Conservation (phyloP, 495 filamentous ascomycete species). For the Melanomma pulvis-pyrius region DNA sequence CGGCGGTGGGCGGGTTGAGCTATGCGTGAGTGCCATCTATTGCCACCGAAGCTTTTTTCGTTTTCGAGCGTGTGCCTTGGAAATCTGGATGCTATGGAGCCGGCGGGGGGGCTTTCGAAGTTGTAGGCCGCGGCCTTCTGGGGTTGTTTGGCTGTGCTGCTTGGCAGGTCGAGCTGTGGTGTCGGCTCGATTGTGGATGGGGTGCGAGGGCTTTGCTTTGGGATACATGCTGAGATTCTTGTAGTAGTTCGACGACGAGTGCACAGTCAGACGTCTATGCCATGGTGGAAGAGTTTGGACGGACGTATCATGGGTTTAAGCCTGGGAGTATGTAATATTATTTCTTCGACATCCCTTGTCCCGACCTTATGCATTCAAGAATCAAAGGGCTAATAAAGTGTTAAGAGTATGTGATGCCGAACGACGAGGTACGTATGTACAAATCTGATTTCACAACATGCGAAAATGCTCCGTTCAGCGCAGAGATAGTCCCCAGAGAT, state of each 20-base stretch:
- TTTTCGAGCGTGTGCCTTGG: too few relatives aligned
- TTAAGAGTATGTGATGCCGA: slow-evolving; percentile 19
- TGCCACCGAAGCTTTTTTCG: too few relatives aligned
- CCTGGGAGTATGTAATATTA: slow-evolving; percentile 8
- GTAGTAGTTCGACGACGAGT: slow-evolving; percentile 11
- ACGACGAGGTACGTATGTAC: slow-evolving; percentile 16
- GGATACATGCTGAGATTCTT: background rate
- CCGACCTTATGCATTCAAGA: background rate
- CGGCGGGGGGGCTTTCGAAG: too few relatives aligned
- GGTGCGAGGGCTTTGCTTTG: background rate
- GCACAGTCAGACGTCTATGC: slow-evolving; percentile 2
- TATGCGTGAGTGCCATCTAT: slow-evolving; percentile 22
- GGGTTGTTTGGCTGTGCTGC: too few relatives aligned
- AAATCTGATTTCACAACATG: too few relatives aligned
- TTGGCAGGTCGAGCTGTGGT: too few relatives aligned
- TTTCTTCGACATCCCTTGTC: too few relatives aligned
- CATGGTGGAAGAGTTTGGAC: slow-evolving; percentile 20
- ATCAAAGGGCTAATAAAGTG: background rate
- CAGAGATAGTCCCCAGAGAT: too few relatives aligned
- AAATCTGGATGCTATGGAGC: too few relatives aligned
- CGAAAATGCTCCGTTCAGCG: too few relatives aligned
- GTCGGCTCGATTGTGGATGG: too few relatives aligned
- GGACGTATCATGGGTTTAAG: slow-evolving; percentile 28
- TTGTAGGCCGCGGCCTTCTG: too few relatives aligned
- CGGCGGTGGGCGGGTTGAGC: slow-evolving; percentile 11